Conservation (phyloP, 805 yeast genomes). For the Candida cerambycidarum region DNA sequence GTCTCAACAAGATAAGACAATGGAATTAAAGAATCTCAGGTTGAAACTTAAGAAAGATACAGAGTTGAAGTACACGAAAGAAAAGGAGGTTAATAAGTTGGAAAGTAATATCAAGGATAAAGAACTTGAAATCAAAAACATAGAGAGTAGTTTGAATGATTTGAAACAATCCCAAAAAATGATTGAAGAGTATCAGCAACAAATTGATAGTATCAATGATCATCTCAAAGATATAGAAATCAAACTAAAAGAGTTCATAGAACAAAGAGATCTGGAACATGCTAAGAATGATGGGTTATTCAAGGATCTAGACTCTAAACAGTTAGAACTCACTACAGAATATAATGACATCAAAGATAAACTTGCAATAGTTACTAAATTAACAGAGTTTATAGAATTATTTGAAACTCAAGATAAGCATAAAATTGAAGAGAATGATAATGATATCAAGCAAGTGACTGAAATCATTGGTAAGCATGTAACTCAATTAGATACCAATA, state of each 20-base stretch:
- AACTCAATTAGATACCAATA: slow-evolving; percentile 20
- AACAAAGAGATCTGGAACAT: slow-evolving; percentile 13
- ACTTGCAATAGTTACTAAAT: background rate
- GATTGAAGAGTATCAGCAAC: slow-evolving; percentile 9
- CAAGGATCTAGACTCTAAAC: slow-evolving; percentile 9
- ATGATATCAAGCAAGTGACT: slow-evolving; percentile 25
- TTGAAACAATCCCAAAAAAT: slow-evolving; percentile 15
- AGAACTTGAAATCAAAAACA: slow-evolving; percentile 48
- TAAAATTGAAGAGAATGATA: slow-evolving; percentile 21
- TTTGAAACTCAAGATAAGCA: slow-evolving; percentile 23
- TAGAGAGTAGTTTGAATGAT: slow-evolving; percentile 53
- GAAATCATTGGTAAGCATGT: slow-evolving; percentile 13
- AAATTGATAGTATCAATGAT: slow-evolving; percentile 32
- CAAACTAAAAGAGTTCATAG: slow-evolving; percentile 9
- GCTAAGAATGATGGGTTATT: slow-evolving; percentile 8
- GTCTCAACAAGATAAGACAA: slow-evolving; percentile 35
- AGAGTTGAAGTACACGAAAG: slow-evolving; percentile 45
- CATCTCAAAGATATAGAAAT: slow-evolving; percentile 18
- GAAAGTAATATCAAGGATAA: slow-evolving; percentile 56
- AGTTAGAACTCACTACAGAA: background rate
- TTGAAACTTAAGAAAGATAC: slow-evolving; percentile 23
- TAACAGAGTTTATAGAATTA: slow-evolving; percentile 13
- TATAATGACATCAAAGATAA: background rate
- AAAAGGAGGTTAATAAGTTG: slow-evolving; percentile 43
- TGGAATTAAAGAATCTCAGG: slow-evolving; percentile 43